Conservation (phyloP, 805 yeast genomes). For the Barnettozyma wickerhamii region DNA sequence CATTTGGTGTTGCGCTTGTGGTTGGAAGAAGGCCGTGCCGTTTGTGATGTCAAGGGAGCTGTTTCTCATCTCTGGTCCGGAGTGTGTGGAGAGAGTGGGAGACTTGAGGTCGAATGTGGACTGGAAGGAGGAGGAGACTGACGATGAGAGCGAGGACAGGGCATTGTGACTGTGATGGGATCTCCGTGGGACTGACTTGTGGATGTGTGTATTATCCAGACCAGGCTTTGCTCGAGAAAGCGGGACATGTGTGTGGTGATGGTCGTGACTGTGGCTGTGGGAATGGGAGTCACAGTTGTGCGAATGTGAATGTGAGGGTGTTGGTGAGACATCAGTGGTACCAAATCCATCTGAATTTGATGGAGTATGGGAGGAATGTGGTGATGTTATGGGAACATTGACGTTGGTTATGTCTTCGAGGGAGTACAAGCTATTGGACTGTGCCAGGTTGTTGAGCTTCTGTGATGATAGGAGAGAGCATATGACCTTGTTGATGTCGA, state of each 20-base stretch:
- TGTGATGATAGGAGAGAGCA: slow-evolving; percentile 18
- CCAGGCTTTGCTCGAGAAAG: slow-evolving; percentile 14
- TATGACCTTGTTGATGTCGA: slow-evolving; percentile 26
- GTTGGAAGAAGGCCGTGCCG: too few species aligned
- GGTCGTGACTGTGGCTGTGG: too few species aligned
- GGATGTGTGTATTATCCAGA: slow-evolving; percentile 18
- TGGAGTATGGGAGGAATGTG: too few species aligned
- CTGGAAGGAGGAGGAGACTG: slow-evolving; percentile 17
- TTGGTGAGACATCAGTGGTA: too few species aligned
- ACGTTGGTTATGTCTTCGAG: slow-evolving; percentile 24
- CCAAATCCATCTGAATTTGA: too few species aligned
- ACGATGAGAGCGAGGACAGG: slow-evolving; percentile 10
- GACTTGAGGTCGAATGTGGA: slow-evolving; percentile 12
- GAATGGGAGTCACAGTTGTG: too few species aligned
- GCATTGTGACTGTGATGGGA: background rate
- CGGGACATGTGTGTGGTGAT: too few species aligned
- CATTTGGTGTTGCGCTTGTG: too few species aligned
- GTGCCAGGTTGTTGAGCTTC: slow-evolving; percentile 23
- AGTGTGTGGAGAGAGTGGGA: slow-evolving; percentile 6
- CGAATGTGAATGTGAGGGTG: slow-evolving; percentile 1
- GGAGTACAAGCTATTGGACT: slow-evolving; percentile 20
- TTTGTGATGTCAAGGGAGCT: slow-evolving; percentile 11
- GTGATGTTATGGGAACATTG: slow-evolving; percentile 1
- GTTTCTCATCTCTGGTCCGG: background rate
- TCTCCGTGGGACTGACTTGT: slow-evolving; percentile 12